Base-by-base conservation (phyloP, 176 grass and related monocot species). In the sorghum (Sorghum bicolor) region DNA sequence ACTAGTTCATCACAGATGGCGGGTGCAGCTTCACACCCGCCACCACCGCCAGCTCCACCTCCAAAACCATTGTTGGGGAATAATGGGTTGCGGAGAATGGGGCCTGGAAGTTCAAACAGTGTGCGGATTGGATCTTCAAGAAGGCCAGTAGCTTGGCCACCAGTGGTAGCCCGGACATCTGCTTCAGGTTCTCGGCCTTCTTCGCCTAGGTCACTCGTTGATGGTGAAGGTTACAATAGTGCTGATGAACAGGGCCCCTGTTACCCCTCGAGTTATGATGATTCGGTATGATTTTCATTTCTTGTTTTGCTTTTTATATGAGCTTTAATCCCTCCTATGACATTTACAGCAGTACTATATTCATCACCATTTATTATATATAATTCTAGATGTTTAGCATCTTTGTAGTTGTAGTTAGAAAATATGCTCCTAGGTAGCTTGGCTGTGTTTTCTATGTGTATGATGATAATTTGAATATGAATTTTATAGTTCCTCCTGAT, bases 141-240 rank as follows among this genome's bases (percentile, higher is more conserved):
- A 92, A 96, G 97, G 75, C 80, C 90, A 75, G 73, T 83, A 77
- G 80, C 78, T 75, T 92, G 93, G 97, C 85, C 93, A 78, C 85
- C 79, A 17, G 86, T 86, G 70, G 62, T 73, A 64, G 78, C 82
- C 44, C n/a, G 92, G 67, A 82, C 92, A 64, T 96, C 94, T 48
- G 69, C 89, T 88, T 91, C 95, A 15, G 91, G 85, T 53, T 98
- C 95, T 82, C 84, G 86, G 14, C 93, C 97, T 77, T 91, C 97
- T 92, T 99, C 97, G 17, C 97, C 97, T 75, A 96, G 93, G 61
- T 91, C 93, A 63, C 75, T 92, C 72, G 83, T 76, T 50, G 97
- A 99, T 78, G 87, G 86, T 22, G 97, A 99, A 89, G 97, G 97
- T 73, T 99, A 99, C 66, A 99, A 99, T 75, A 99, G 97, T 82